phyloP scores from a whole-genome alignment of 768 basidiomycete genomes.

The Lactarius indigo region DNA sequence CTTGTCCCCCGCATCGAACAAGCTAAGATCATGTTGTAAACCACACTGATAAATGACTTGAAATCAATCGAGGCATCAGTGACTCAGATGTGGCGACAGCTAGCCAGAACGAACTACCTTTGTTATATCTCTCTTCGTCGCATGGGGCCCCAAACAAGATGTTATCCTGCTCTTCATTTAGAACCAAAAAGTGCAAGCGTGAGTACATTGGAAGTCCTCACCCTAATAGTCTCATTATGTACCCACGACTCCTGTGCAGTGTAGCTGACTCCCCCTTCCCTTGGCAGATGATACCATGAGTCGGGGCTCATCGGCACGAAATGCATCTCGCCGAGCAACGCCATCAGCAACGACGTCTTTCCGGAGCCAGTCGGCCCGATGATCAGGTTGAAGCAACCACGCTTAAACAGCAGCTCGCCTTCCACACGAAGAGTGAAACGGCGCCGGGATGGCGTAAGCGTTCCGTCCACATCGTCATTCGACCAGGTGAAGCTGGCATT shows the following conservation, averaged over 20 bases:
- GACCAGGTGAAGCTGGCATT: conserved; percentile 58
- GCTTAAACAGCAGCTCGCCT: conserved; percentile 52
- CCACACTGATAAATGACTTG: conserved; percentile 26
- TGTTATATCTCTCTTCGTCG: conserved; percentile 43
- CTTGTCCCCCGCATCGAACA: conserved; percentile 48
- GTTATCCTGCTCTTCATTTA: conserved; percentile 38
- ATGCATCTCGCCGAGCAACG: conserved; percentile 66
- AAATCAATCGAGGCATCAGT: background rate
- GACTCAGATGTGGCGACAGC: background rate
- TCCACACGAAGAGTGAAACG: conserved; percentile 49
- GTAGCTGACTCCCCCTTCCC: conserved; percentile 67
- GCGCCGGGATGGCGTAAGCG: conserved; percentile 41
- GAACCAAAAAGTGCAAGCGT: background rate
- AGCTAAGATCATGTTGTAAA: conserved; percentile 39
- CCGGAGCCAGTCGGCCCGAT: conserved; percentile 56
- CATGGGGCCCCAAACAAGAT: conserved; percentile 48
- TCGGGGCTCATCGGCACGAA: conserved; percentile 47
- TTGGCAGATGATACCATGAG: conserved; percentile 68
- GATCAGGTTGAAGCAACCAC: conserved; percentile 51
- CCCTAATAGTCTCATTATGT: conserved; percentile 71
- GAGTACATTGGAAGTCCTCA: conserved; percentile 25
- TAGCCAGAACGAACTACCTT: conserved; percentile 29
- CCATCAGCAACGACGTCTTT: conserved; percentile 66
- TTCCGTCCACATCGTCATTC: conserved; percentile 31
- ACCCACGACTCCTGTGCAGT: conserved; percentile 87